Conservation (phyloP, 176 grass and related monocot genomes). For the Aegilops speltoides region DNA sequence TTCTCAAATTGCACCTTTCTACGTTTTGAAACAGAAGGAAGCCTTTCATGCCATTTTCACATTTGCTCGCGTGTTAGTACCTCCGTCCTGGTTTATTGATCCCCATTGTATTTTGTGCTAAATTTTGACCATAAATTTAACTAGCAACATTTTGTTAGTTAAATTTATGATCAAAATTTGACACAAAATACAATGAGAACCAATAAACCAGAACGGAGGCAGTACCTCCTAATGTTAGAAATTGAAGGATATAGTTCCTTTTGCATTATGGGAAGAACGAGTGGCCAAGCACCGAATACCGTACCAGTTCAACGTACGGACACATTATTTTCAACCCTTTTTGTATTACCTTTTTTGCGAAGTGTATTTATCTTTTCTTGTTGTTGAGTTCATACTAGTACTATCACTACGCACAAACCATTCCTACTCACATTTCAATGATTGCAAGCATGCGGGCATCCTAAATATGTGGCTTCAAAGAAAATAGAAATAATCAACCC, state of each 20-base stretch:
- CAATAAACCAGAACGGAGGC: no score
- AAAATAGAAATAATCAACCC: not conserved
- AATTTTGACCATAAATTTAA: no score
- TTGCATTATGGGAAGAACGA: not conserved
- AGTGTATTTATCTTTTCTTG: not conserved
- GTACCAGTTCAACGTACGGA: not conserved
- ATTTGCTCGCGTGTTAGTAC: no score
- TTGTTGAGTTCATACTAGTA: not conserved
- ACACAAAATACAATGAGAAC: no score
- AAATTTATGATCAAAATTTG: no score
- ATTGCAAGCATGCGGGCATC: not conserved
- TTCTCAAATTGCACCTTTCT: no score
- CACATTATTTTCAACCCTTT: not conserved
- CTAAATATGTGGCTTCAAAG: no score
- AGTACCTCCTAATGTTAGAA: no score
- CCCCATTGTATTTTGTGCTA: no score
- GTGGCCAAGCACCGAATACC: not conserved
- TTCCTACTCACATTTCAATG: conserved; percentile 1
- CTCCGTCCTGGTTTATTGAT: no score
- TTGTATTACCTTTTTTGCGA: not conserved
- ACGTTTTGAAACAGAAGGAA: not conserved
- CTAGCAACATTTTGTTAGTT: no score
- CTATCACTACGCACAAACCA: not conserved
- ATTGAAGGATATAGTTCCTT: not conserved
- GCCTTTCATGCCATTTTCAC: no score